These are phyloP conservation scores for Eurotiales sp. DNA, from an alignment of 2,329 filamentous ascomycete genomes.

Conservation along the genomic window DNA sequence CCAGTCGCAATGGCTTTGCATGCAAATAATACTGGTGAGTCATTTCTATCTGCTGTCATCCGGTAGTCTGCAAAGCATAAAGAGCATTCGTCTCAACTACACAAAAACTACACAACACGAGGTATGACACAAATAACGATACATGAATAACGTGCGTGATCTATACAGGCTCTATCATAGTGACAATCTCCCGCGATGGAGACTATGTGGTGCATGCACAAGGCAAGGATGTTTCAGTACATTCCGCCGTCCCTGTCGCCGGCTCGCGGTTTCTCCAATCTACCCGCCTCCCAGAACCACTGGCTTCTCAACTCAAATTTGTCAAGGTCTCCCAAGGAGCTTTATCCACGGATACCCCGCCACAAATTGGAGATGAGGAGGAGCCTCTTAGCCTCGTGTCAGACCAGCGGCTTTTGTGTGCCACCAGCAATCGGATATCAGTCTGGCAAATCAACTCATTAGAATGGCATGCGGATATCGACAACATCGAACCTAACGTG, in stretches of 20 bases:
- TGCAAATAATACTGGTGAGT: constrained; percentile 10
- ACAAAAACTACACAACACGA: neutral
- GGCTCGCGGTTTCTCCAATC: constrained; percentile 30
- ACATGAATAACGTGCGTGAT: neutral
- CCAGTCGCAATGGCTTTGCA: constrained; percentile 8
- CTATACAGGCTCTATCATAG: constrained; percentile 3
- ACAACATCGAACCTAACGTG: constrained; percentile 34
- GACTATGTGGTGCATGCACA: constrained; percentile 14
- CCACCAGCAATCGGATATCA: constrained; percentile 31
- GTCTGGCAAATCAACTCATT: constrained; percentile 36
- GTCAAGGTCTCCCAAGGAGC: constrained; percentile 27
- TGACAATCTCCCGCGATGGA: constrained; percentile 20
- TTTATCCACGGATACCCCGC: neutral
- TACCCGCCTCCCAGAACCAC: constrained; percentile 30
- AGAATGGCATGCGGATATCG: constrained; percentile 37
- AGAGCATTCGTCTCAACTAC: neutral
- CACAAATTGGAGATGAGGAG: neutral
- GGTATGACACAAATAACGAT: neutral
- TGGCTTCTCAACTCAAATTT: constrained; percentile 22
- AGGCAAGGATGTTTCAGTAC: constrained; percentile 30
- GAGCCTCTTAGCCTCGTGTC: constrained; percentile 16
- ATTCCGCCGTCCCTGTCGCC: constrained; percentile 26
- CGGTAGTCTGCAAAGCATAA: neutral
- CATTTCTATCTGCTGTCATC: neutral
- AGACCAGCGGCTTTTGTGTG: constrained; percentile 31